Percentiles rank a stretch among this genome's conserved stretches.
phyloP scores from a whole-genome alignment of 345 rosid species.

The Brassica juncea region DNA sequence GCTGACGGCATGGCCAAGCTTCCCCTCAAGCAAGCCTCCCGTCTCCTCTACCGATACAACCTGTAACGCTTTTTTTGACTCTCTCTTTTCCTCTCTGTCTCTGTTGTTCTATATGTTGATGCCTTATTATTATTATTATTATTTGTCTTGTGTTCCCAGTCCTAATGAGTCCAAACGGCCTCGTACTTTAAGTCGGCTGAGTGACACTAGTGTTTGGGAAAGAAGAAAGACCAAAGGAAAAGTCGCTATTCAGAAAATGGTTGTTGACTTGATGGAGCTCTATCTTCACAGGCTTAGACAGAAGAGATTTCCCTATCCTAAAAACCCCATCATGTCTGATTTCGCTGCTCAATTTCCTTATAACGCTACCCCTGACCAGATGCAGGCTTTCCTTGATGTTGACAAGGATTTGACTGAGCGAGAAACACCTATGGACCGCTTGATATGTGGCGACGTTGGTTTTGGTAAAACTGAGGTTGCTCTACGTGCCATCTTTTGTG shows the following conservation, averaged over 20 bases:
- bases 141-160: slow-evolving; percentile 45
- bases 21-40: slow-evolving; percentile 86
- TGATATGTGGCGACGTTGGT: slow-evolving; percentile 97
- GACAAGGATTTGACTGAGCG: slow-evolving; percentile 88
- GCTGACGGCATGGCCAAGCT: slow-evolving; percentile 99
- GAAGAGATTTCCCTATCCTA: slow-evolving; percentile 78
- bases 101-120: slow-evolving; percentile 14
- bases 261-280: slow-evolving; percentile 94
- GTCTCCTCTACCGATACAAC: slow-evolving; percentile 84
- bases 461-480: slow-evolving; percentile 99
- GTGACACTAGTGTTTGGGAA: slow-evolving; percentile 81
- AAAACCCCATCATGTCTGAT: slow-evolving; percentile 62
- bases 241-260: slow-evolving; percentile 97
- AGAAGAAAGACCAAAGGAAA: slow-evolving; percentile 92
- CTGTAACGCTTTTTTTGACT: slow-evolving; percentile 52
- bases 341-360: slow-evolving; percentile 74
- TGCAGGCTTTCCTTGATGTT: slow-evolving; percentile 92
- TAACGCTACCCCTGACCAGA: slow-evolving; percentile 88
- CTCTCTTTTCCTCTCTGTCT: neutral
- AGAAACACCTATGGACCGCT: slow-evolving; percentile 94
- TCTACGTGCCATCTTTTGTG: slow-evolving; percentile 85
- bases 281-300: slow-evolving; percentile 89
- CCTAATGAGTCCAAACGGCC: slow-evolving; percentile 86
- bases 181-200: slow-evolving; percentile 76
- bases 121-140: neutral